A percentile compares a stretch with the other conserved stretches of the same genome.
These are phyloP conservation scores for Drechmeria coniospora DNA, from an alignment of 2,329 filamentous ascomycete species.

Conservation along the genomic window DNA sequence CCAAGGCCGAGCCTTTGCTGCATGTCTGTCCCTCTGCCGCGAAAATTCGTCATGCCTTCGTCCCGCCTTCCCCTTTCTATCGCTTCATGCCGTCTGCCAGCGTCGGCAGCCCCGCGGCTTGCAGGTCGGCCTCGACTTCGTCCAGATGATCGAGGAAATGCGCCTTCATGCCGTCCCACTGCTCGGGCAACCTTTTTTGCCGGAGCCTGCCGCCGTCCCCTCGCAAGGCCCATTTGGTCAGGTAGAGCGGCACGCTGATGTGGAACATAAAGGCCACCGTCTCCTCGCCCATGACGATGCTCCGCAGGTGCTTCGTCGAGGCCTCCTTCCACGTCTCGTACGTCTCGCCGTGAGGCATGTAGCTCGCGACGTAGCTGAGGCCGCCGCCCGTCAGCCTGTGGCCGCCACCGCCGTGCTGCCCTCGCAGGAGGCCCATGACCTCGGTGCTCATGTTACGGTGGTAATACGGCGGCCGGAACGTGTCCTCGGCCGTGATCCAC, in stretches of 20 bases:
- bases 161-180: conserved; percentile 11
- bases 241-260: conserved; percentile 9
- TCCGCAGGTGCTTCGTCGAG: conserved; percentile 12
- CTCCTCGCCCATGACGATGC: conserved; percentile 4
- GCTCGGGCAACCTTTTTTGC: conserved; percentile 6
- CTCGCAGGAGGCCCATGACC: conserved; percentile 36
- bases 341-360: conserved; percentile 21
- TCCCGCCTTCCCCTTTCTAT: no score
- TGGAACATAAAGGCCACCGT: conserved; percentile 34
- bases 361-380: conserved; percentile 16
- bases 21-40: no score
- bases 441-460: conserved; percentile 45
- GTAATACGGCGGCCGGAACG: conserved; percentile 51
- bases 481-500: conserved; percentile 46
- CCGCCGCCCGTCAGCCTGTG: conserved; percentile 14
- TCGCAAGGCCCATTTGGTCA: conserved; percentile 11
- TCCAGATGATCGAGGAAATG: conserved; percentile 13
- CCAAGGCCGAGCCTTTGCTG: no score
- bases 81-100: background rate
- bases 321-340: conserved; percentile 15
- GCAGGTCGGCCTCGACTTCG: conserved; percentile 10
- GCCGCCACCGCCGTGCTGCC: conserved; percentile 15
- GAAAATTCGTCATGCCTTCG: no score
- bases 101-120: conserved; percentile 5
- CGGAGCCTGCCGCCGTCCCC: conserved; percentile 8